Evolutionary conservation across 495 filamentous ascomycete species (phyloP).

Genomic region (Daldinia decipiens): DNA sequence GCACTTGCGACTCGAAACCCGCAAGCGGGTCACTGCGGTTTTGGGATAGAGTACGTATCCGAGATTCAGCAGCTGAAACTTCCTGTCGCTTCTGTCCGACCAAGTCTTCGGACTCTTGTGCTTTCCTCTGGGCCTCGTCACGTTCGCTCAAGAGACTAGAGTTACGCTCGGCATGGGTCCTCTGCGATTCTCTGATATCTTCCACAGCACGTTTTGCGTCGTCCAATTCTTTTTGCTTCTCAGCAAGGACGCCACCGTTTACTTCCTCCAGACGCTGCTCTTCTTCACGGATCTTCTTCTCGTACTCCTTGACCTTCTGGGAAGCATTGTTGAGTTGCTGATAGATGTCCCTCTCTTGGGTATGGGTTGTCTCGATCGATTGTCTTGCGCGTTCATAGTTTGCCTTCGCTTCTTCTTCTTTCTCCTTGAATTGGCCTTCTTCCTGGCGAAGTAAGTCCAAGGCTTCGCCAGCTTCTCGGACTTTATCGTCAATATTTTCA

Average conservation of each 20-base stretch:
- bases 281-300: slow-evolving; percentile 56
- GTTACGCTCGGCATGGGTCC: slow-evolving; percentile 47
- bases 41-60: slow-evolving; percentile 47
- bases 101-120: slow-evolving; percentile 51
- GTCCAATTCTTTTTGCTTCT: slow-evolving; percentile 56
- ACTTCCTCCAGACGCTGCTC: slow-evolving; percentile 62
- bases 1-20: slow-evolving; percentile 71
- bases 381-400: slow-evolving; percentile 48
- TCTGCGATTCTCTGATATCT: slow-evolving; percentile 52
- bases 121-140: slow-evolving; percentile 44
- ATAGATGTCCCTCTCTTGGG: slow-evolving; percentile 61
- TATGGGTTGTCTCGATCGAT: slow-evolving; percentile 50
- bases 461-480: slow-evolving; percentile 43
- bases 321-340: slow-evolving; percentile 48
- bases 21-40: slow-evolving; percentile 47
- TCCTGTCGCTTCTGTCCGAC: slow-evolving; percentile 55
- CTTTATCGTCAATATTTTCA: slow-evolving; percentile 43
- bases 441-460: slow-evolving; percentile 45
- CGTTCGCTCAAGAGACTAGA: slow-evolving; percentile 39
- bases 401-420: slow-evolving; percentile 50
- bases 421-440: slow-evolving; percentile 52
- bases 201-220: slow-evolving; percentile 62
- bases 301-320: slow-evolving; percentile 49
- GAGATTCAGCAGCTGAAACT: slow-evolving; percentile 61
- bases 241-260: slow-evolving; percentile 58